Conservation (phyloP, 2,329 filamentous ascomycete species). For the Colletotrichum nymphaeae region DNA sequence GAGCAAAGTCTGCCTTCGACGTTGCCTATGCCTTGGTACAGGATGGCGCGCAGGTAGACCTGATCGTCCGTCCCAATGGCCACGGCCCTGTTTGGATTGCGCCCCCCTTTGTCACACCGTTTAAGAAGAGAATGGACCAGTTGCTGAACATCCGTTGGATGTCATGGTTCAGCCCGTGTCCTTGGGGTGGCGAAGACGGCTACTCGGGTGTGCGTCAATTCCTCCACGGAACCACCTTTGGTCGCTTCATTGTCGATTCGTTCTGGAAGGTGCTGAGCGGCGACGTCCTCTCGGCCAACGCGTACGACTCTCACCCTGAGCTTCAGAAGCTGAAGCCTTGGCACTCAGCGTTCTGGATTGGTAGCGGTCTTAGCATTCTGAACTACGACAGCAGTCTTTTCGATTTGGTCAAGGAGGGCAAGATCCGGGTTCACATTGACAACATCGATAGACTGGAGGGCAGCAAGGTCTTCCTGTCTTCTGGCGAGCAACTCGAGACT, state of each 20-base stretch:
- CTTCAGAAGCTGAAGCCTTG: not conserved
- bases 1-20: not conserved
- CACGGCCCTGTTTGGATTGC: not conserved
- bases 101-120: slow-evolving; percentile 45
- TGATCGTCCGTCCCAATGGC: not conserved
- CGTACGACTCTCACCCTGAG: not conserved
- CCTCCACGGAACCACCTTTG: not conserved
- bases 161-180: slow-evolving; percentile 74
- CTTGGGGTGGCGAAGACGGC: slow-evolving; percentile 69
- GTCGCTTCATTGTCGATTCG: not conserved
- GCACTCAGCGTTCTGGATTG: not conserved
- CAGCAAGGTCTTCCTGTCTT: not conserved
- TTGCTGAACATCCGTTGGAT: slow-evolving; percentile 65
- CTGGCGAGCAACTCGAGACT: not conserved
- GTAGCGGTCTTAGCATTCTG: not conserved
- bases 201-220: slow-evolving; percentile 51
- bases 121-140: slow-evolving; percentile 71
- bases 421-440: not conserved
- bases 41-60: not conserved
- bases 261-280: not conserved
- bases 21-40: not conserved
- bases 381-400: not conserved
- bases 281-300: not conserved
- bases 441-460: not conserved
- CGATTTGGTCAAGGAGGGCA: not conserved